Base-by-base conservation (phyloP, 768 basidiomycete genomes). In the Suillus clintonianus region DNA sequence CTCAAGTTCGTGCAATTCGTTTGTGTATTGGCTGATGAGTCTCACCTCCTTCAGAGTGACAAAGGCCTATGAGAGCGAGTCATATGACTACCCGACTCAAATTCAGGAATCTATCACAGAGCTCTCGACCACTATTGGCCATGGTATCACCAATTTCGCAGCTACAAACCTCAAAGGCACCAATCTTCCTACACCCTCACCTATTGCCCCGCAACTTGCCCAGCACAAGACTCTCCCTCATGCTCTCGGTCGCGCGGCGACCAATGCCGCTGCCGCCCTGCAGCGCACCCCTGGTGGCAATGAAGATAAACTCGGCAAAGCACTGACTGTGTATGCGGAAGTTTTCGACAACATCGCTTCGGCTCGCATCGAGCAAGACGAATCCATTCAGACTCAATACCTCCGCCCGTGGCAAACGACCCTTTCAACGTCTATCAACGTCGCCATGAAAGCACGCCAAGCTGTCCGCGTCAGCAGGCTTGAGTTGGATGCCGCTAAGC, bases 141-240 rank as follows among this genome's bases (percentile, higher is more conserved):
- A 87, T 70, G 88, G 87, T 70, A 79, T 96, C 73, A 88, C 90
- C 72, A 88, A 87, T 65, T 95, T 95, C 71, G 94, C 95, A 24
- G 92, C 93, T 5, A 86, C 85, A 71, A 94, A 95, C 78, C 85
- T 94, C 73, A 94, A 93, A 76, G 93, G 92, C 59, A 95, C 94
- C 42, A 91, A 90, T 73, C 84, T 96, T 45, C 94, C 95, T 51
- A 82, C 86, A 2, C 92, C 94, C 19, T 66, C 59, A 37, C 86
- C 89, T 22, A 71, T 86, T 50, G 77, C 87, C 0, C 81, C 86
- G 2, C 83, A 86, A 27, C 78, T 80, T 3, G 72, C 80, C 32
- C 90, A 89, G 70, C 95, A 95, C 82, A 99, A 99, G 87, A 99
- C 97, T 0, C 90, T 99, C 59, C 94, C 97, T 0, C 97, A 99